Percentiles rank a stretch among this genome's conserved stretches.
phyloP scores from a whole-genome alignment of 169 alveolate genomes.

The Plasmodium falciparum region DNA sequence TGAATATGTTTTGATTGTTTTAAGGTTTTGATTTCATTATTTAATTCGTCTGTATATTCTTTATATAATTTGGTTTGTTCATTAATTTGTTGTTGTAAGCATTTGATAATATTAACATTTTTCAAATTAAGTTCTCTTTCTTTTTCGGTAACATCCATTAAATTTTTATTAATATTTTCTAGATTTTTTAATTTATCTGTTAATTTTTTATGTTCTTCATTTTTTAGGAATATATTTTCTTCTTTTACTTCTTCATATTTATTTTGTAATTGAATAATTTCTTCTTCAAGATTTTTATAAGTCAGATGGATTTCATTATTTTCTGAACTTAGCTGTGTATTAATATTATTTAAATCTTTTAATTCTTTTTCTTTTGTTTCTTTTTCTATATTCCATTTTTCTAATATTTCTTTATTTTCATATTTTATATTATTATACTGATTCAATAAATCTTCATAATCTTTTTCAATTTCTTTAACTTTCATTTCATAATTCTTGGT shows the following conservation, averaged over 20 bases:
- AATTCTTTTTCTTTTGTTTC: constrained; percentile 14
- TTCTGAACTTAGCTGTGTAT: neutral
- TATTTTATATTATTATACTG: constrained; percentile 32
- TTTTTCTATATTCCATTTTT: constrained; percentile 17
- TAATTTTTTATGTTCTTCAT: constrained; percentile 56
- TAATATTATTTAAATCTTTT: neutral
- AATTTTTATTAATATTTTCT: constrained; percentile 57
- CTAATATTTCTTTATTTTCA: constrained; percentile 52
- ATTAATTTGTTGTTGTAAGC: constrained; percentile 58
- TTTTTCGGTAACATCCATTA: constrained; percentile 62
- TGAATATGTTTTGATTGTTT: constrained; percentile 11
- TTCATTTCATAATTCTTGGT: constrained; percentile 17
- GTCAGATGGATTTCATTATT: neutral
- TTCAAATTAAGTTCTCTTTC: constrained; percentile 74
- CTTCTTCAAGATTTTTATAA: constrained; percentile 22
- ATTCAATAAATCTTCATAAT: constrained; percentile 23
- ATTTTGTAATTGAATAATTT: constrained; percentile 34
- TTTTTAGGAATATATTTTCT: constrained; percentile 32
- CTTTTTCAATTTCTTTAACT: constrained; percentile 24
- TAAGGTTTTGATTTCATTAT: constrained; percentile 29
- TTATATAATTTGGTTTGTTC: constrained; percentile 74
- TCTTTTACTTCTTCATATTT: constrained; percentile 24
- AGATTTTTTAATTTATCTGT: constrained; percentile 24
- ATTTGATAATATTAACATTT: constrained; percentile 58
- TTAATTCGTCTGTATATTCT: constrained; percentile 58